Evolutionary conservation across 768 basidiomycete species (phyloP), one percentile per base, ranked within the genome.

Genomic region (Jaapia argillacea): DNA sequence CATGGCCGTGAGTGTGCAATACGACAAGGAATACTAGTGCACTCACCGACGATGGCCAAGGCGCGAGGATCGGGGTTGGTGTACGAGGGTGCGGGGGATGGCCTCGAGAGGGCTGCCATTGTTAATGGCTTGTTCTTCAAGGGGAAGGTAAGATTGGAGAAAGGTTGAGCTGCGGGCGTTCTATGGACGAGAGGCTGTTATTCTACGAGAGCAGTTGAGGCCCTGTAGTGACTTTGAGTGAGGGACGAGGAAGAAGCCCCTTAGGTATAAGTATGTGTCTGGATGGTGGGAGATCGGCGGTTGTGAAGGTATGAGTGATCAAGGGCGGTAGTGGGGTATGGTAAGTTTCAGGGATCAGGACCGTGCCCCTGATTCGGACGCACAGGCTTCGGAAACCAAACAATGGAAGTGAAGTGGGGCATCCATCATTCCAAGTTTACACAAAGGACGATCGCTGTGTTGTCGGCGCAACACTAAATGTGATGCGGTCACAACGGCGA

Each of bases 41-140:
- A 42, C 45, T n/a, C 24, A 46, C 45, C 45, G 24, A 46, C 41
- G 25, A 46, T 42, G 21, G 45, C 45, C 4, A 46, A 4, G 6
- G 45, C 45, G 33, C 31, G 12, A 12, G 45, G 42, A 25, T 46
- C 45, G 25, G 45, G 45, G 24, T 42, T 46, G 4, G 45, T 25
- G 45, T 46, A 46, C 28, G 28, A 33, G 10, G 28, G 28, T 10
- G 28, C 28, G 28, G 28, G 28, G 16, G 10, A 10, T 16, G 28
- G 28, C 10, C 10, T 33, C 28, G 16, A 33, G 28, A 16, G 16
- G 10, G 28, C 28, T 16, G 10, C 16, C 16, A 33, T 10, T 33
- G 28, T 10, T 33, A 10, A 33, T 16, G 16, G 28, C 28, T 33
- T 16, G 28, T 10, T 10, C 28, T 10, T 10, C 10, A 16, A 16